Conservation (phyloP, 2,329 filamentous ascomycete species). For the Fusarium pseudoanthophilum region DNA sequence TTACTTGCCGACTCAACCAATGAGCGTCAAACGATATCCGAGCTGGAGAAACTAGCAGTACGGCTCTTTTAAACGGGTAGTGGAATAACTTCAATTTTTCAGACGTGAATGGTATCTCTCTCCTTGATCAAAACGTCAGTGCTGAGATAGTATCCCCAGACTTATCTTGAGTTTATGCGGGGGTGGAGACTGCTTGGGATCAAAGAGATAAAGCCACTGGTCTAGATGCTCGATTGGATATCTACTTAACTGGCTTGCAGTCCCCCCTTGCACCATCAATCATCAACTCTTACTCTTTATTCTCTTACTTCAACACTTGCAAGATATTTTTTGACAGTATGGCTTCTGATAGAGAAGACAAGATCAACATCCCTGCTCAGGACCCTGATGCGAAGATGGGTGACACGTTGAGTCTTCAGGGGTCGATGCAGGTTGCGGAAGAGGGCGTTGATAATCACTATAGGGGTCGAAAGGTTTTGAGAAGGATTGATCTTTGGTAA, state of each 20-base stretch:
- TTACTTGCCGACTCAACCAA: conserved; percentile 34
- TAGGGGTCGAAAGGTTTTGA: neutral
- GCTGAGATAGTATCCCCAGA: conserved; percentile 10
- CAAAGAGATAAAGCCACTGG: neutral
- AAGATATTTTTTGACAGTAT: neutral
- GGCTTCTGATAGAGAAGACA: conserved; percentile 18
- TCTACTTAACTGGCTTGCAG: conserved; percentile 7
- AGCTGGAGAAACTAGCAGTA: neutral
- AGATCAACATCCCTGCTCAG: neutral
- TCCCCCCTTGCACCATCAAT: neutral
- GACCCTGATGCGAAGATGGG: conserved; percentile 24
- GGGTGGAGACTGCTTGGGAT: conserved; percentile 9
- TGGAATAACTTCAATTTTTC: neutral
- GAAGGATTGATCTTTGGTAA: conserved; percentile 35
- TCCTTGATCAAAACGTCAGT: neutral
- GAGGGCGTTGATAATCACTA: conserved; percentile 2
- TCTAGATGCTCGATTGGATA: neutral
- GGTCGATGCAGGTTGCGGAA: conserved; percentile 16
- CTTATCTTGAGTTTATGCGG: conserved; percentile 9
- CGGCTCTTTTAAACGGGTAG: conserved; percentile 17
- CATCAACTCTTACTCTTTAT: neutral
- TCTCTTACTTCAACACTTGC: neutral
- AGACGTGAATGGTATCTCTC: neutral
- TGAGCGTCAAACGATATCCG: neutral
- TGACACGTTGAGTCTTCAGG: conserved; percentile 25